Evolutionary conservation across 345 rosid species (phyloP), one percentile per base, ranked within the genome.

Genomic region (Brassica juncea): DNA sequence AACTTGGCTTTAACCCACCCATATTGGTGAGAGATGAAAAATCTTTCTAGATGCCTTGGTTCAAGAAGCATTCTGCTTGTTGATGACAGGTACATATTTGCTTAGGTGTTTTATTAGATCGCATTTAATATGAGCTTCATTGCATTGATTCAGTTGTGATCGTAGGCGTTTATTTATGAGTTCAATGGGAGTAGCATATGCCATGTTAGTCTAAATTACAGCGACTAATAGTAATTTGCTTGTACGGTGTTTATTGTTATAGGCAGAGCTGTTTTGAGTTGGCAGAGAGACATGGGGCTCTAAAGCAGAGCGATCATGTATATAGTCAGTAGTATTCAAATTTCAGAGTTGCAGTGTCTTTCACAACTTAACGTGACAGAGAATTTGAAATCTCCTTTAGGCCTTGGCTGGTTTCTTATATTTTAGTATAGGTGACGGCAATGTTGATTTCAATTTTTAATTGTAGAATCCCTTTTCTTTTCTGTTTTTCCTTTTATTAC

Each of bases 11-110:
- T 63, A 63, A 61, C 35, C 62, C 19, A 70, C 35, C 63, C 28
- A n/a, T 70, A 71, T 31, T 69, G 80, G 80, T 32, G 75, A 55
- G 15, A 52, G 23, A 59, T 70, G 37, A 32, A 30, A 30, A 28
- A 27, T 60, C 34, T 52, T 30, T 8, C 54, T 15, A 57, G 54
- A 34, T 25, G 62, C 23, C 8, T 28, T 65, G 60, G 67, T 23
- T 79, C 42, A 44, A 21, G 69, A 73, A 60, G 27, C 23, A 12
- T 64, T 47, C 42, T 73, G 65, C 70, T 47, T 67, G 64, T 67
- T 68, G 64, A 34, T 59, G 49, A 28, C 66, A 71, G 76, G 71
- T 68, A 76, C 61, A 37, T 37, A 47, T 10, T 19, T 60, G 61
- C 52, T 76, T 42, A 21, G 34, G 2, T 19, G 4, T 19, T 44